Evolutionary conservation across 352 stramenopile genomes (phyloP), one percentile per base, ranked within the genome.

Genomic region (Detonula confervacea): DNA sequence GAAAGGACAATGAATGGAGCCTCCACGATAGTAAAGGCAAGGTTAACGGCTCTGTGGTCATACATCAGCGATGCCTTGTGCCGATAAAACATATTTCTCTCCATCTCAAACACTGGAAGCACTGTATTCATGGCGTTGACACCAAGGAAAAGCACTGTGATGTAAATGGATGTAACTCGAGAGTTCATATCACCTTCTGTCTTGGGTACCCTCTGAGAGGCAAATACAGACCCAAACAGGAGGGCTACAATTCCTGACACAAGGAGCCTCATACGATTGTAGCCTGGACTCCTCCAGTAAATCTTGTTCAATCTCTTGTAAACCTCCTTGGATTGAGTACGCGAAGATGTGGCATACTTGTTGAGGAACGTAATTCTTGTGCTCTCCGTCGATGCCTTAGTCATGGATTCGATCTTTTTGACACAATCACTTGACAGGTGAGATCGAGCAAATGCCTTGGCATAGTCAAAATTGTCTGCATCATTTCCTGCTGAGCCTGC

Each of bases 21-120:
- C 84, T 98, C 95, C 0, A 88, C 87, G 33, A 98, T 27, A 12
- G 91, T 95, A 52, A 90, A 93, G 9, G 91, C 90, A 8, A 96
- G 55, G 44, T 86, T 87, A 52, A 98, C 96, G 74, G 94, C 93
- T 1, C 91, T 68, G 27, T 92, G 80, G 18, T 93, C 89, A 22
- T 98, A 98, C 69, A 96, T 98, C 74, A 95, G 77, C 12, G 94
- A 90, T 16, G 93, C 91, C 25, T 96, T 94, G 78, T 98, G 95
- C 5, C 95, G 88, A 88, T 98, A 98, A 78, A 96, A 98, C 44
- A 95, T 91, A 33, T 92, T 92, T 46, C 95, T 90, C 57, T 98
- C 93, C 49, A 91, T 84, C 61, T 93, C 87, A 47, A 96, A 86
- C 9, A 96, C 77, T 8, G 92, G 86, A 27, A 73, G 46, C 0